Conservation (phyloP, 306 rosid species). For the Pyrus communis region DNA sequence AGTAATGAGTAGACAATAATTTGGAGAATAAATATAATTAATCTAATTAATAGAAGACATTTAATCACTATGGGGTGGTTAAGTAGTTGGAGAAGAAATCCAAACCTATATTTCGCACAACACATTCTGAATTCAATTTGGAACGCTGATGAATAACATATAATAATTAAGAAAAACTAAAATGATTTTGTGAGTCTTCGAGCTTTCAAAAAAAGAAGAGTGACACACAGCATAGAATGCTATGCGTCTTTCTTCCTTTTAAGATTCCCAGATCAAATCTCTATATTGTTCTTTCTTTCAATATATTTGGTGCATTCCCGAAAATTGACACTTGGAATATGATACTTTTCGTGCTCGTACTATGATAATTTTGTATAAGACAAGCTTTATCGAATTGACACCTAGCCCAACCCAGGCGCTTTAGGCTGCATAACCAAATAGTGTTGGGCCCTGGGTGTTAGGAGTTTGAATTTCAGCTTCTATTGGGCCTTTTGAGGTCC, state of each 20-base stretch:
- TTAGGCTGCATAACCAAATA: background rate
- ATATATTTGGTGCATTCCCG: background rate
- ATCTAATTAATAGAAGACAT: too few relatives aligned
- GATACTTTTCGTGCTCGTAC: background rate
- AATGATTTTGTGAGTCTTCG: too few relatives aligned
- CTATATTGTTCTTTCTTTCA: too few relatives aligned
- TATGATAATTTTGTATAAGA: too few relatives aligned
- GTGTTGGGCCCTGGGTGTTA: background rate
- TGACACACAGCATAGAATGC: too few relatives aligned
- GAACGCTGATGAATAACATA: accelerated
- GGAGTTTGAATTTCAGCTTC: background rate
- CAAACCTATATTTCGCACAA: accelerated
- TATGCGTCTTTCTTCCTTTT: background rate
- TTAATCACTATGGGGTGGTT: accelerated
- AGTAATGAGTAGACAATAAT: too few relatives aligned
- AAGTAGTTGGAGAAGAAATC: accelerated
- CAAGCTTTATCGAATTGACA: background rate
- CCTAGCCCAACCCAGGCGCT: background rate
- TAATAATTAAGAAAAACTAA: accelerated
- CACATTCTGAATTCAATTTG: accelerated
- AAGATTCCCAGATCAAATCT: background rate
- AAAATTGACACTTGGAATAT: background rate
- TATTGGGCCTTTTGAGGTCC: background rate
- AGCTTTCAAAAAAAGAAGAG: too few relatives aligned
- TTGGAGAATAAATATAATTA: too few relatives aligned